Conservation (phyloP, 352 stramenopile genomes). For the Globisporangium uncinulatum region DNA sequence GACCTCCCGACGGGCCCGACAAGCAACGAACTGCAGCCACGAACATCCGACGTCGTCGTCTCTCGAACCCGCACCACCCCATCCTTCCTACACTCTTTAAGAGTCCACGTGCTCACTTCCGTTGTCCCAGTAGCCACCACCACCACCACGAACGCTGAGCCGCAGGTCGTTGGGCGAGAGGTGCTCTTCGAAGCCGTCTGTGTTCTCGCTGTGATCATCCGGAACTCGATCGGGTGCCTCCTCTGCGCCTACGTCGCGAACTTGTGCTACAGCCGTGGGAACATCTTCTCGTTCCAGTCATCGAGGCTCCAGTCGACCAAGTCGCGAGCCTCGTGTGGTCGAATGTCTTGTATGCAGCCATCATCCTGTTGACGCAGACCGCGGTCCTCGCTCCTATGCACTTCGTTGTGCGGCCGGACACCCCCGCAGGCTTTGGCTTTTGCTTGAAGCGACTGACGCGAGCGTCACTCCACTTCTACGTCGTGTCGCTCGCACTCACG, state of each 20-base stretch:
- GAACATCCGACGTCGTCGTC: no score
- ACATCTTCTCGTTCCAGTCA: slow-evolving; percentile 18
- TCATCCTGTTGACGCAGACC: slow-evolving; percentile 6
- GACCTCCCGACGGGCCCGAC: no score
- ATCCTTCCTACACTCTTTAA: not conserved
- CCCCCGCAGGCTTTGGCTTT: not conserved
- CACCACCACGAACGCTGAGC: not conserved
- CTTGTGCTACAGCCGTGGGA: slow-evolving; percentile 21
- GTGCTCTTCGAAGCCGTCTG: not conserved
- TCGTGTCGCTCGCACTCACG: not conserved
- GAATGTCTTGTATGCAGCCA: slow-evolving; percentile 1
- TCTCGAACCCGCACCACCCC: no score
- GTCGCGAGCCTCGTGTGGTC: slow-evolving; percentile 23
- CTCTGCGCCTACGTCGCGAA: slow-evolving; percentile 18
- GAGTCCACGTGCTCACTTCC: not conserved
- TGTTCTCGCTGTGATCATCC: not conserved
- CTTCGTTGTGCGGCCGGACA: not conserved
- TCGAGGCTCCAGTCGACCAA: slow-evolving; percentile 21
- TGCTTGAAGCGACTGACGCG: slow-evolving; percentile 2
- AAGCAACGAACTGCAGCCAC: no score
- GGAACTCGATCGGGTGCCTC: slow-evolving; percentile 17
- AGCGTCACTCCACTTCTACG: not conserved
- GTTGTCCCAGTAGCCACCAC: not conserved
- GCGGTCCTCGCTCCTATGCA: not conserved
- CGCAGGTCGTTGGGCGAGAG: not conserved